These are phyloP conservation scores for Suillus variegatus DNA, from an alignment of 768 basidiomycete species.

Conservation along the genomic window DNA sequence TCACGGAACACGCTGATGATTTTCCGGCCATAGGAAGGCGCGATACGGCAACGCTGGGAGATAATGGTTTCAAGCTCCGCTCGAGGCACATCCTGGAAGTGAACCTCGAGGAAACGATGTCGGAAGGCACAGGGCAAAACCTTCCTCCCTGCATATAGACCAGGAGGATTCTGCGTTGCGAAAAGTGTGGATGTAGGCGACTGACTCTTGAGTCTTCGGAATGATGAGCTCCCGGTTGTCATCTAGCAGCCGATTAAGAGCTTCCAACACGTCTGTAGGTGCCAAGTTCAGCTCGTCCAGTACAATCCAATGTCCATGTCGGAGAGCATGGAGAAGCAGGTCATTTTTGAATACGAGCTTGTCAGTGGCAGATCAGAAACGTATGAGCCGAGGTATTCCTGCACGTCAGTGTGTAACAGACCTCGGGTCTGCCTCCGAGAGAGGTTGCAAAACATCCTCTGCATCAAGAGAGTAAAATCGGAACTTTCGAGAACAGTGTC, in stretches of 20 bases:
- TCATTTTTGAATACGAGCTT: conserved; percentile 95
- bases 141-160: conserved; percentile 93
- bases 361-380: conserved; percentile 90
- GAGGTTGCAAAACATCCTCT: too few species aligned
- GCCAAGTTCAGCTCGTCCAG: conserved; percentile 97
- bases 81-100: conserved; percentile 96
- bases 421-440: too few species aligned
- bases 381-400: conserved; percentile 97
- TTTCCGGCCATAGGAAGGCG: conserved; percentile 88
- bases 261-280: conserved; percentile 96
- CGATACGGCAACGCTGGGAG: conserved; percentile 89
- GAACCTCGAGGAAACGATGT: conserved; percentile 95
- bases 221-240: conserved; percentile 96
- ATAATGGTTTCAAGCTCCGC: conserved; percentile 90
- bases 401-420: conserved; percentile 81
- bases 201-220: conserved; percentile 96
- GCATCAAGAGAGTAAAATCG: too few species aligned
- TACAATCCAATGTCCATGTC: conserved; percentile 95
- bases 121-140: conserved; percentile 94
- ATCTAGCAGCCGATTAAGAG: conserved; percentile 92
- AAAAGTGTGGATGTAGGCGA: conserved; percentile 92
- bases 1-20: conserved; percentile 94
- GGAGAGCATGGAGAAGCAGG: conserved; percentile 89
- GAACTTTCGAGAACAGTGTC: too few species aligned
- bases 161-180: conserved; percentile 97